Evolutionary conservation across 352 stramenopile species (phyloP).

Genomic region (Phytophthora agathidicida): DNA sequence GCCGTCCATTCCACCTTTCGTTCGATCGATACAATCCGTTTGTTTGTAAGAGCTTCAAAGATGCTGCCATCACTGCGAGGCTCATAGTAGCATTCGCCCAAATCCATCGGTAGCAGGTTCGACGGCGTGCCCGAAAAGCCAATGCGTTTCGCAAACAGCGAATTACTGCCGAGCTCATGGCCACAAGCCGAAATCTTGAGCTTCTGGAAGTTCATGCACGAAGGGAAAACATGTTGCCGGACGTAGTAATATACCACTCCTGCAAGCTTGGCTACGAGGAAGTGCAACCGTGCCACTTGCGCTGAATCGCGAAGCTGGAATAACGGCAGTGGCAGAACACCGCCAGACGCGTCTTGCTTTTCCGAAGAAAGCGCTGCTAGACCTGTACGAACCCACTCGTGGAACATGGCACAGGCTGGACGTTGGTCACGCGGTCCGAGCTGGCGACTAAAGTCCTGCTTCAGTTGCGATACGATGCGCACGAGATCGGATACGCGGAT

Average conservation of each 20-base stretch:
- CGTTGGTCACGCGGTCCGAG: conserved; percentile 83
- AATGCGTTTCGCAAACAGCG: conserved; percentile 97
- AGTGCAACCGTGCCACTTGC: conserved; percentile 95
- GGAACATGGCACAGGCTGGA: conserved; percentile 78
- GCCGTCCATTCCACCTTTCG: conserved; percentile 86
- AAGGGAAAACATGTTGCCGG: conserved; percentile 98
- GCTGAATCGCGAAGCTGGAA: conserved; percentile 97
- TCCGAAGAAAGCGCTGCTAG: conserved; percentile 38
- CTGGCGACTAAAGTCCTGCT: conserved; percentile 88
- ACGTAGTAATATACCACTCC: conserved; percentile 98
- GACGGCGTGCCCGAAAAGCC: conserved; percentile 99
- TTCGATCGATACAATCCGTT: conserved; percentile 89
- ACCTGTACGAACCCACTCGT: conserved; percentile 70
- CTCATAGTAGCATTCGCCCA: conserved; percentile 99
- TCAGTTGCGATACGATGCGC: conserved; percentile 88
- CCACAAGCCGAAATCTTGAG: conserved; percentile 99
- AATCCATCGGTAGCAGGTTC: conserved; percentile 98
- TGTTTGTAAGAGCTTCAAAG: conserved; percentile 96
- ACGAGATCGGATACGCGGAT: conserved; percentile 86
- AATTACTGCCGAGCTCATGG: conserved; percentile 98
- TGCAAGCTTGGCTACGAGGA: conserved; percentile 93
- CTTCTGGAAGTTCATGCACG: conserved; percentile 99
- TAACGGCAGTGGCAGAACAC: conserved; percentile 94
- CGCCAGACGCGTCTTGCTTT: conserved; percentile 43
- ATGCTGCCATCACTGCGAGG: conserved; percentile 98